Evolutionary conservation across 768 basidiomycete species (phyloP).

Genomic region (Hirschioporus abietinus): DNA sequence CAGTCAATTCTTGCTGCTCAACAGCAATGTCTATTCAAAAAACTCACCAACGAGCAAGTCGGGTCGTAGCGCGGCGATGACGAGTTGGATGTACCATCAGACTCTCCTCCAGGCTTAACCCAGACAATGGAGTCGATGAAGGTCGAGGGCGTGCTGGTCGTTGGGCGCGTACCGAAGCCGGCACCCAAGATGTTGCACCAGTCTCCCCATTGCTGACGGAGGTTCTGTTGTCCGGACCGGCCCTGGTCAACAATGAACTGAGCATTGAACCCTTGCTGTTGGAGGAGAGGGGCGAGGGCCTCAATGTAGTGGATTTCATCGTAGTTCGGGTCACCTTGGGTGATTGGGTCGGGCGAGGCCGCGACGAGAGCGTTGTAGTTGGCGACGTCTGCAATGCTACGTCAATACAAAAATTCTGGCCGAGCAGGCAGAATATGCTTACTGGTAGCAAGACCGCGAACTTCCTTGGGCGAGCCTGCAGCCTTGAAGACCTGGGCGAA

Average conservation of each 20-base stretch:
- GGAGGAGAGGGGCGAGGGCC: slow-evolving; percentile 46
- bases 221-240: slow-evolving; percentile 59
- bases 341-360: slow-evolving; percentile 53
- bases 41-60: slow-evolving; percentile 39
- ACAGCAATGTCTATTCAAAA: not conserved
- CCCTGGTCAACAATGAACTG: slow-evolving; percentile 66
- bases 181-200: slow-evolving; percentile 66
- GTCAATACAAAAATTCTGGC: not conserved
- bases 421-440: slow-evolving; percentile 31
- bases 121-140: slow-evolving; percentile 59
- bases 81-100: slow-evolving; percentile 55
- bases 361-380: slow-evolving; percentile 37
- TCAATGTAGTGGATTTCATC: slow-evolving; percentile 58
- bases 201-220: slow-evolving; percentile 58
- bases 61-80: slow-evolving; percentile 47
- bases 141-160: slow-evolving; percentile 46
- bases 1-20: slow-evolving; percentile 1
- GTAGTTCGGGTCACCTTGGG: slow-evolving; percentile 54
- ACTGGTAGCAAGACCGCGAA: slow-evolving; percentile 59
- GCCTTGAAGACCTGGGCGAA: slow-evolving; percentile 44
- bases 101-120: slow-evolving; percentile 67
- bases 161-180: slow-evolving; percentile 58
- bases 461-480: slow-evolving; percentile 48
- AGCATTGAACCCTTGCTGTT: slow-evolving; percentile 43
- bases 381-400: slow-evolving; percentile 18